These are phyloP conservation scores for Trypanosoma melophagium DNA, from an alignment of 208 protist species.

Conservation along the genomic window DNA sequence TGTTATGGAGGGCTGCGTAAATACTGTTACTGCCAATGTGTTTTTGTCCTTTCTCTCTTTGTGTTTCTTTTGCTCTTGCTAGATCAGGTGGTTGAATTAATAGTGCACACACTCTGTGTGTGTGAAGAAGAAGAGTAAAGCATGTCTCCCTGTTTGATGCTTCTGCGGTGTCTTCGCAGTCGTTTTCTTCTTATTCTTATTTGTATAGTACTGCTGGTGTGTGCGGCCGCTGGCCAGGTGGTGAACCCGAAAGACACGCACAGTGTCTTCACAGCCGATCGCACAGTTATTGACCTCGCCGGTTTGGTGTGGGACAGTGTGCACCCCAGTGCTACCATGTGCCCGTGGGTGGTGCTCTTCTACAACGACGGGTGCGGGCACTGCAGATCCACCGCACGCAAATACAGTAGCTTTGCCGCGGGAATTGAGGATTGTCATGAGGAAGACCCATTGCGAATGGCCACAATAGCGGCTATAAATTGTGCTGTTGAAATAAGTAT, in stretches of 20 bases:
- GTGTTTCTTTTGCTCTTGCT: no score
- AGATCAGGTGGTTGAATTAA: no score
- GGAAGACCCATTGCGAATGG: slow-evolving; percentile 21
- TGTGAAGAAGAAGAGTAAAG: no score
- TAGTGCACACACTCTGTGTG: no score
- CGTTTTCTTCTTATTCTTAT: no score
- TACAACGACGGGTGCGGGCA: slow-evolving; percentile 60
- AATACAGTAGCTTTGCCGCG: slow-evolving; percentile 23
- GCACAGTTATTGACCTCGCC: slow-evolving; percentile 30
- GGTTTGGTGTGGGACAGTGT: slow-evolving; percentile 1
- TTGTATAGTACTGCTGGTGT: no score
- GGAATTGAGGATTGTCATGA: slow-evolving; percentile 4
- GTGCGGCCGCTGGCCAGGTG: not conserved
- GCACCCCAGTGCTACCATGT: slow-evolving; percentile 26
- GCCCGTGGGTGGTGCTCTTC: slow-evolving; percentile 62
- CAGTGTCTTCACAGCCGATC: slow-evolving; percentile 20
- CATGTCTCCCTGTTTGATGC: no score
- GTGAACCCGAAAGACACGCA: not conserved
- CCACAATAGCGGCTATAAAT: slow-evolving; percentile 37
- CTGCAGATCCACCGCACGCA: slow-evolving; percentile 44
- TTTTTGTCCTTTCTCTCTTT: no score
- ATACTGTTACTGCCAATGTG: no score
- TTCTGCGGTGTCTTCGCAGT: no score
- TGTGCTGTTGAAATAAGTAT: slow-evolving; percentile 31
- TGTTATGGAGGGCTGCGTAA: no score